A percentile compares a stretch with the other conserved stretches of the same genome.
Evolutionary conservation across 495 filamentous ascomycete genomes (phyloP).

Genomic region (Pyrenula aspistea): DNA sequence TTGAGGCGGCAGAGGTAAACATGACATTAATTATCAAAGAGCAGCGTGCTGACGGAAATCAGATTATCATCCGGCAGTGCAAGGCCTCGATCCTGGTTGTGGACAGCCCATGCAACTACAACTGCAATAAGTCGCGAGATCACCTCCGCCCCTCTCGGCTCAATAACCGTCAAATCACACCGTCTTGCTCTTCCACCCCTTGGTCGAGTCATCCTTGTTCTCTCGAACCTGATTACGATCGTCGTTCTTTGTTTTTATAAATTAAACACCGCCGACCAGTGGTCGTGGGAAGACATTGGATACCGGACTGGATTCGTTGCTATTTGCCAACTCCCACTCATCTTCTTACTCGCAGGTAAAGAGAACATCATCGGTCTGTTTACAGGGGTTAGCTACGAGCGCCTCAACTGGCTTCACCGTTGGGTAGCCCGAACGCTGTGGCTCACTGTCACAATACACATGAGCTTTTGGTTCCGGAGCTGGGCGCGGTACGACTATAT

Average conservation of each 20-base stretch:
- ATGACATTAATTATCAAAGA: not conserved
- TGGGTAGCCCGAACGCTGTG: conserved; percentile 69
- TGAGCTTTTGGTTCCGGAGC: conserved; percentile 55
- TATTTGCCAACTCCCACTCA: conserved; percentile 67
- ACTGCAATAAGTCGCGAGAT: conserved; percentile 59
- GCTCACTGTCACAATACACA: conserved; percentile 62
- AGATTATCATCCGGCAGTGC: conserved; percentile 17
- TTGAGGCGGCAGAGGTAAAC: conserved; percentile 36
- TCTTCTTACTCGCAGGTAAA: conserved; percentile 72
- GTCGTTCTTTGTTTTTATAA: conserved; percentile 31
- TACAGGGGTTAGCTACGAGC: conserved; percentile 57
- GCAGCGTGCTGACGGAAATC: not conserved
- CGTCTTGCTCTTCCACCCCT: conserved; percentile 34
- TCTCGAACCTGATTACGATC: conserved; percentile 26
- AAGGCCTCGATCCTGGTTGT: conserved; percentile 46
- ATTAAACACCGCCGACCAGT: conserved; percentile 23
- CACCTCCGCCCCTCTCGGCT: conserved; percentile 46
- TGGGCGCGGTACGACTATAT: conserved; percentile 60
- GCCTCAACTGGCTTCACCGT: conserved; percentile 75
- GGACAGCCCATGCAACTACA: conserved; percentile 48
- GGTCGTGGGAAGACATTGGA: conserved; percentile 56
- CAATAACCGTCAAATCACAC: conserved; percentile 33
- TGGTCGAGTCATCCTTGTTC: conserved; percentile 22
- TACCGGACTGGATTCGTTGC: conserved; percentile 68
- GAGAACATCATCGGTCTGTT: conserved; percentile 60